A percentile compares a stretch with the other conserved stretches of the same genome.
These are phyloP conservation scores for Acacia melanoxylon DNA, from an alignment of 306 rosid genomes.

Conservation along the genomic window DNA sequence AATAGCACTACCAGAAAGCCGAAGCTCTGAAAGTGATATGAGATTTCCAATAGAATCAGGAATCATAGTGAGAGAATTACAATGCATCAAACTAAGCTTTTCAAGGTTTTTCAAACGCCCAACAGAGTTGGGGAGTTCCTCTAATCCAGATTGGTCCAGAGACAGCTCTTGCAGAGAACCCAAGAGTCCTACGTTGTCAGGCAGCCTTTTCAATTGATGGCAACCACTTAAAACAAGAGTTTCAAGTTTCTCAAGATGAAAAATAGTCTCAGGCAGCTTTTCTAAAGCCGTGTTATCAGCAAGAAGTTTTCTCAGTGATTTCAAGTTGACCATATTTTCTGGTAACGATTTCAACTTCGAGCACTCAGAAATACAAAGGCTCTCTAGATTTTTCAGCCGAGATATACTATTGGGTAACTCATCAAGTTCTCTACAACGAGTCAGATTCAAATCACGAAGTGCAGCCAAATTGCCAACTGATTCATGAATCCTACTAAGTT, in stretches of 20 bases:
- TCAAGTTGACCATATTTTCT: conserved; percentile 42
- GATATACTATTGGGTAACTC: conserved; percentile 49
- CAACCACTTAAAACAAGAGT: conserved; percentile 44
- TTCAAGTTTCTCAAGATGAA: conserved; percentile 46
- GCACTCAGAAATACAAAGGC: conserved; percentile 46
- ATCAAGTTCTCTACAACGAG: conserved; percentile 36
- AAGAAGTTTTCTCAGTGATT: conserved; percentile 46
- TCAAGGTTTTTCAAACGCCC: conserved; percentile 57
- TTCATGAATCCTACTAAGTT: conserved; percentile 45
- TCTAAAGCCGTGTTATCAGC: conserved; percentile 42
- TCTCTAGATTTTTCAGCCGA: conserved; percentile 52
- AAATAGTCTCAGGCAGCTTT: conserved; percentile 53
- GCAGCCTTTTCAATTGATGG: conserved; percentile 39
- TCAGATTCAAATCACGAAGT: conserved; percentile 52
- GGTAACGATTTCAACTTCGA: conserved; percentile 46
- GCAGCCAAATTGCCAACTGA: conserved; percentile 45
- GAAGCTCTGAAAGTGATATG: conserved; percentile 33
- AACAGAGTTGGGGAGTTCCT: conserved; percentile 50
- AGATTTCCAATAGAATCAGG: conserved; percentile 55
- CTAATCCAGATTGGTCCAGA: conserved; percentile 41
- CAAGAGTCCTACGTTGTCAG: conserved; percentile 49
- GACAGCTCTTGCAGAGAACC: conserved; percentile 52
- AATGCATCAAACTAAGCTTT: conserved; percentile 47
- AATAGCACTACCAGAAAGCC: conserved; percentile 27
- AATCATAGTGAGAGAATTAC: conserved; percentile 46